Evolutionary conservation across 768 basidiomycete genomes (phyloP), one percentile per base, ranked within the genome.

Genomic region (Trametes maxima): DNA sequence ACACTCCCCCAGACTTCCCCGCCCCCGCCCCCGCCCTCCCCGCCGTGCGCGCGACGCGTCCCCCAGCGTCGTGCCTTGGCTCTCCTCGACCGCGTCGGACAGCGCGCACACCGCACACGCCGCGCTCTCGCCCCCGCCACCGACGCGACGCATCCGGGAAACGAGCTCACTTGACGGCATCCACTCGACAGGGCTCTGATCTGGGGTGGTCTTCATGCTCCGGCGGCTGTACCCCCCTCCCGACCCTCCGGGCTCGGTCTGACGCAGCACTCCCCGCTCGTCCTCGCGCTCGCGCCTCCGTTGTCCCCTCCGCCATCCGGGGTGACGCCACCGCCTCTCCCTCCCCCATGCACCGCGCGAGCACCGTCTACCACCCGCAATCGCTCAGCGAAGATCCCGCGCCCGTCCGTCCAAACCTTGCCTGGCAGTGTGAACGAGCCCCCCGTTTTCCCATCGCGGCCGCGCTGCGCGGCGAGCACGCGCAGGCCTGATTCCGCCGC

Each of bases 171-270:
- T 36, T 53, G 24, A 42, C 51, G 51, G 46, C 59, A 56, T 61
- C 49, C 51, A 35, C 33, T 37, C 17, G 28, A 44, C 43, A 42
- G 37, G 37, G 37, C 54, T 61, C 48, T 61, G 60, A 61, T 61
- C 48, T 61, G 60, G 60, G 60, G 60, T 61, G 10, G 28, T 54
- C 25, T 57, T 46, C 44, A 61, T 55, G 42, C 35, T 51, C 60
- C 60, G 48, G 60, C 60, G 54, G 47, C 48, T 61, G 48, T 43
- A 49, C 40, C 47, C 59, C 47, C 33, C 43, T 22, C 21, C 21
- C 21, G 21, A 24, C 39, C 12, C 21, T 22, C 50, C 51, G 50
- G 43, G 17, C 33, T 59, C 58, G 58, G 49, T 43, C 47, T 22
- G 13, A 8, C 45, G 46, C 52, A 25, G 47, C 55, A 10, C 24